Percentiles rank a stretch among this genome's conserved stretches.
Evolutionary conservation across 768 basidiomycete species (phyloP).

Genomic region (Clitopilus passeckerianus): DNA sequence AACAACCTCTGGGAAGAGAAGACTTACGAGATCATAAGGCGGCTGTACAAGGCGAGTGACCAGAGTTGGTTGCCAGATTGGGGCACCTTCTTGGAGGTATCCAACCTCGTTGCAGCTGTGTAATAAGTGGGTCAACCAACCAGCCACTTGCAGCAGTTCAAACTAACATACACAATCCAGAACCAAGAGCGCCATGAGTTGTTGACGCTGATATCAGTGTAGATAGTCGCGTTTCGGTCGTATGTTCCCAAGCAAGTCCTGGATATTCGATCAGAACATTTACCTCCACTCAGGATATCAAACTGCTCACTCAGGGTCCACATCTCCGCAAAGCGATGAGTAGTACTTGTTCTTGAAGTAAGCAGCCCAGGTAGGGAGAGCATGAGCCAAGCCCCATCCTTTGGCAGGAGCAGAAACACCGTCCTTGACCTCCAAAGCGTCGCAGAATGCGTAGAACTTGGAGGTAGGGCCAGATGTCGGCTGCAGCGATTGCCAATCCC

Average conservation of each 20-base stretch:
- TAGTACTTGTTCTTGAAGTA: constrained; percentile 49
- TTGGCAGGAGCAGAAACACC: constrained; percentile 40
- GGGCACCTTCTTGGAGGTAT: constrained; percentile 47
- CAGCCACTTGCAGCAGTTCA: not conserved
- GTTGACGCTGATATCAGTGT: constrained; percentile 51
- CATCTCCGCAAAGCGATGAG: constrained; percentile 44
- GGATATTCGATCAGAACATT: constrained; percentile 1
- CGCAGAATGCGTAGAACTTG: constrained; percentile 58
- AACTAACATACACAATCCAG: constrained; percentile 55
- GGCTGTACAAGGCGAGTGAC: constrained; percentile 54
- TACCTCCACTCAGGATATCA: not conserved
- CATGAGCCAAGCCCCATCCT: constrained; percentile 62
- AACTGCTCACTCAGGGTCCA: constrained; percentile 40
- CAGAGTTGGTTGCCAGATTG: constrained; percentile 31
- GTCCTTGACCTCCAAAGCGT: constrained; percentile 61
- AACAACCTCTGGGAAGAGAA: not conserved
- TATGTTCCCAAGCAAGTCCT: constrained; percentile 41
- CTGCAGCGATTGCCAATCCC: constrained; percentile 66
- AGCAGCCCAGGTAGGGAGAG: constrained; percentile 54
- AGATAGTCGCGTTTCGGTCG: constrained; percentile 33
- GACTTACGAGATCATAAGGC: constrained; percentile 45
- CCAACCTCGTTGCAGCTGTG: constrained; percentile 68
- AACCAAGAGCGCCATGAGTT: constrained; percentile 60
- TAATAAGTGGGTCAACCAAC: constrained; percentile 1
- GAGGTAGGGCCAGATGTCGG: constrained; percentile 40